Evolutionary conservation across 345 rosid species (phyloP), one percentile per base, ranked within the genome.

Genomic region (Nasturtium officinale): DNA sequence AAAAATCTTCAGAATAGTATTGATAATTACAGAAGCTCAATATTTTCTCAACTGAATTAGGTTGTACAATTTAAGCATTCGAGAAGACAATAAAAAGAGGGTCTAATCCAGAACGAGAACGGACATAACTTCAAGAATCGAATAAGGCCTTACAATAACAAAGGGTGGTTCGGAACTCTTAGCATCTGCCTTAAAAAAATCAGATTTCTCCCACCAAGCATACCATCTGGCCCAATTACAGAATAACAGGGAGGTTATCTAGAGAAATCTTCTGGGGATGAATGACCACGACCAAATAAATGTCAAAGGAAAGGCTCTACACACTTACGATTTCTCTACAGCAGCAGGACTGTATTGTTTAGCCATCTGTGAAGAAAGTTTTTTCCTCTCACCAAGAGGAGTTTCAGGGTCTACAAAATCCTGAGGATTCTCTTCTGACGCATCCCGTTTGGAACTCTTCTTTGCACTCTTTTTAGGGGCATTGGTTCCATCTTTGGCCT

Each of bases 191-290:
- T 64, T 75, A 75, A 88, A 95, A 68, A 80, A 80, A 8, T 84
- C 87, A 1, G 90, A 84, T 63, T 83, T 83, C 74, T 91, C 99
- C 99, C 99, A 91, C 96, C 96, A 95, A 0, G 82, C 64, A 68
- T 91, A 95, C 99, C 99, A 95, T 61, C 98, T 94, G 78, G 75
- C 45, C 55, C 69, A 67, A 70, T 73, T 11, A 70, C 35, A 52
- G 38, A 62, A 29, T 7, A 67, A 65, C 35, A 51, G 2, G 20
- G 43, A 50, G 55, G 33, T 77, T 57, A 61, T 43, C 32, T 26
- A 55, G 43, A 50, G 20, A 17, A 29, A 9, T 3, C 42, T 33
- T 9, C 16, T 23, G 30, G 47, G 33, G 47, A 35, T 37, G 30
- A 60, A 61, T 3, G 56, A 63, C 9, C 8, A 20, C 6, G 7